Base-by-base conservation (phyloP, 2,329 filamentous ascomycete species). In the Exophiala xenobiotica region DNA sequence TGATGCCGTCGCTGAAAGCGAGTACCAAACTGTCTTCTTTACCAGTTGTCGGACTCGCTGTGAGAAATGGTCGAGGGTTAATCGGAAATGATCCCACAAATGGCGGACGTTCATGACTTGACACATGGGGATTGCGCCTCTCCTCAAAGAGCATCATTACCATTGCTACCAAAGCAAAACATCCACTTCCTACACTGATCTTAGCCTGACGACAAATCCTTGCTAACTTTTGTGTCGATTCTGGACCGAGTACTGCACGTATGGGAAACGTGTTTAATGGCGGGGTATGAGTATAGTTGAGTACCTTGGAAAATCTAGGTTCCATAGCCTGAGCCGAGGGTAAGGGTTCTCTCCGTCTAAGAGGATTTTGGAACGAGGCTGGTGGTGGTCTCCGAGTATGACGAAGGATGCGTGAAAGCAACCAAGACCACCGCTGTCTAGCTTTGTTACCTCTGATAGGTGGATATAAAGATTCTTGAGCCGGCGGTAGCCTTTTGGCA, bases 41-140 rank as follows among this genome's bases (percentile, higher is more conserved):
- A 1, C 59, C 59, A 14, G 54, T 56, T 1, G 54, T 58, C 6
- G 49, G 35, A 8, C 12, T 41, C 19, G 51, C 52, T 11, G 23
- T 29, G 3, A 61, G 45, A 29, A 61, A 59, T 8, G 59, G 59
- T 4, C 59, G 43, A 2, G 59, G 59, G 27, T 61, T 61, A 7
- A 61, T 49, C 0, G 59, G 59, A 31, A 60, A 61, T n/a, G 57
- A 59, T 9, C 57, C 59, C n/a, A 58, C 52, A 27, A 61, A 61
- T 26, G 57, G 54, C 16, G 51, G 46, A 1, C 57, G 49, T 12
- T 56, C 33, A 18, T 53, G 20, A 2, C 40, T 8, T 37, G 57
- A 37, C 6, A 58, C 27, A 14, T 54, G 11, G 4, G 57, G 57
- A 45, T 58, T 29, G 33, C 50, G 54, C 19, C 26, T 23, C 42